phyloP scores from a whole-genome alignment of 2,329 filamentous ascomycete genomes.

The Pseudocercospora musae region DNA sequence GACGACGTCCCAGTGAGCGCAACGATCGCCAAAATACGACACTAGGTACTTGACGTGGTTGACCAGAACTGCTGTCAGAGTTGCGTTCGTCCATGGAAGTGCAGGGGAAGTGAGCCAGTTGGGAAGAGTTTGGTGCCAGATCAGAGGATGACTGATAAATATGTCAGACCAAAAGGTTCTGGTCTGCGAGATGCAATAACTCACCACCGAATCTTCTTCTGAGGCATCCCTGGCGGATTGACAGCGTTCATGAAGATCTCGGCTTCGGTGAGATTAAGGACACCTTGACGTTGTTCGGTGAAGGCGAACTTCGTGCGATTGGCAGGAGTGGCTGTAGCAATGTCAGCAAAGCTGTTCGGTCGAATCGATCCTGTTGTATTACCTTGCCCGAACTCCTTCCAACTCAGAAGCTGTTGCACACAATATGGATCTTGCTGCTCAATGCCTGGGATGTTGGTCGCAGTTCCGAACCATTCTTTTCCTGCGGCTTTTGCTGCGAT shows the following conservation, averaged over 20 bases:
- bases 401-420: slow-evolving; percentile 53
- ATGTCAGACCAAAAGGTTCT: background rate
- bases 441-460: slow-evolving; percentile 52
- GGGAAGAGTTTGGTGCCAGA: slow-evolving; percentile 44
- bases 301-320: slow-evolving; percentile 43
- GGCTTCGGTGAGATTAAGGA: slow-evolving; percentile 33
- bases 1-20: slow-evolving; percentile 27
- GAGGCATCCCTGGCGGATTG: background rate
- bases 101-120: slow-evolving; percentile 34
- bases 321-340: slow-evolving; percentile 26
- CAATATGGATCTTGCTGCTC: slow-evolving; percentile 56
- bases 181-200: background rate
- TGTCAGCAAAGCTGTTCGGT: background rate
- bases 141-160: slow-evolving; percentile 28
- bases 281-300: slow-evolving; percentile 36
- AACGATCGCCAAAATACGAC: slow-evolving; percentile 39
- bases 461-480: slow-evolving; percentile 42
- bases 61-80: slow-evolving; percentile 41
- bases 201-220: background rate
- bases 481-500: slow-evolving; percentile 25
- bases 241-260: background rate
- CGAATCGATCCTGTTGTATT: background rate
- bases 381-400: slow-evolving; percentile 57
- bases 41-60: slow-evolving; percentile 42
- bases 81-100: slow-evolving; percentile 35